These are phyloP conservation scores for Ceratocystis papillata DNA, from an alignment of 2,329 filamentous ascomycete genomes.

Conservation along the genomic window DNA sequence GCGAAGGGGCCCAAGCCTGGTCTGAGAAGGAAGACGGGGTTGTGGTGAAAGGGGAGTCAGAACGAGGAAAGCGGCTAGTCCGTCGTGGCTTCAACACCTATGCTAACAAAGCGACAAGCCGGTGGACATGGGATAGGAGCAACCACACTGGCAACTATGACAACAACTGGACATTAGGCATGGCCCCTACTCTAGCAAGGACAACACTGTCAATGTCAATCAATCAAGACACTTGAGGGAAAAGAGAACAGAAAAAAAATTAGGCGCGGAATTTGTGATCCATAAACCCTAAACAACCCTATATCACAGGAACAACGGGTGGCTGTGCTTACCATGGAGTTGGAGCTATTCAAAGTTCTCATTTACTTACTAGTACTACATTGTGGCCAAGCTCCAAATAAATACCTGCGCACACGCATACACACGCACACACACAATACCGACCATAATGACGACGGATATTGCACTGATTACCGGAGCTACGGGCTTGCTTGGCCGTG, in stretches of 20 bases:
- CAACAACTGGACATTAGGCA: neutral
- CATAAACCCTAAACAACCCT: no score
- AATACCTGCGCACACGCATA: neutral
- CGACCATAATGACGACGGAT: conserved; percentile 8
- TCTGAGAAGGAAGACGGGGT: neutral
- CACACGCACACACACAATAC: neutral
- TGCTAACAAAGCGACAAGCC: neutral
- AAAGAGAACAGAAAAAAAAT: no score
- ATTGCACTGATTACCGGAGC: conserved; percentile 69
- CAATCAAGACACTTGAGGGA: no score
- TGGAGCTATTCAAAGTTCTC: no score
- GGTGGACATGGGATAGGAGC: neutral
- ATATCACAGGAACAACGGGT: no score
- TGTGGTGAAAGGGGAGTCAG: neutral
- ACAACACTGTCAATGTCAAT: no score
- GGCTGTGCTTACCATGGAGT: no score
- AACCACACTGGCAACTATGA: neutral
- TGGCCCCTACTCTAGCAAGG: no score
- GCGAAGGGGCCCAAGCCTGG: conserved; percentile 4
- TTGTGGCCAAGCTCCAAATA: neutral
- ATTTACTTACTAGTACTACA: no score
- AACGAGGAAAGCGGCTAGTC: neutral
- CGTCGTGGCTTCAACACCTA: neutral
- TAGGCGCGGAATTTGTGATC: no score
- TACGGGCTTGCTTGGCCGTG: conserved; percentile 70